Conservation (phyloP, 208 protist genomes). For the Phytomonas sp. region DNA sequence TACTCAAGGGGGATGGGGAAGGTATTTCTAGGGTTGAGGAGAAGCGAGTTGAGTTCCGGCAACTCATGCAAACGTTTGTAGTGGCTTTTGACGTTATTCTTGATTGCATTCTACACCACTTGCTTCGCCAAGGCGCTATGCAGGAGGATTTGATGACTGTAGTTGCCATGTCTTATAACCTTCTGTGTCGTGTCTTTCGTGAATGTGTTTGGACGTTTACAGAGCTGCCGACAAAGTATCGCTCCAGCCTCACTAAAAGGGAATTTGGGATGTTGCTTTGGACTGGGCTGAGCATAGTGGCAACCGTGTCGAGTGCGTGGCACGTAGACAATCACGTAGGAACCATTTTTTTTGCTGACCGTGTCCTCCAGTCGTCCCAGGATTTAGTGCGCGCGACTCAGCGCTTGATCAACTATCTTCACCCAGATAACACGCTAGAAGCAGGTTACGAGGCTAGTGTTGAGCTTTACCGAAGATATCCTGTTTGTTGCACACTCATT, state of each 20-base stretch:
- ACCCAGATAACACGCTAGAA: not conserved
- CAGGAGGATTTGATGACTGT: not conserved
- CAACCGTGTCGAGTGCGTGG: conserved; percentile 25
- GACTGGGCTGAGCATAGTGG: conserved; percentile 31
- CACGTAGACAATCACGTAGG: conserved; percentile 21
- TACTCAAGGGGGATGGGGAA: not conserved
- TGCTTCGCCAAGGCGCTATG: not conserved
- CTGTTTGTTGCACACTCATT: not conserved
- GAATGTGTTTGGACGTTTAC: conserved; percentile 25
- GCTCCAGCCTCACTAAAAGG: conserved; percentile 13
- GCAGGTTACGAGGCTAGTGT: not conserved
- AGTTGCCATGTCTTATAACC: not conserved
- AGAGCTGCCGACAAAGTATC: conserved; percentile 14
- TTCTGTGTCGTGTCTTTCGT: conserved; percentile 14
- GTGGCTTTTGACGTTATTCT: not conserved
- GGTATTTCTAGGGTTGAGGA: not conserved
- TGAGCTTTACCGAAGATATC: not conserved
- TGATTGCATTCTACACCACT: not conserved
- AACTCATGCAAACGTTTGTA: not conserved
- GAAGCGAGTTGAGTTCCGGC: not conserved
- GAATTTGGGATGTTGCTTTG: conserved; percentile 40
- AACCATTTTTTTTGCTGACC: conserved; percentile 36
- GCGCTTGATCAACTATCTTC: not conserved
- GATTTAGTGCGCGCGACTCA: not conserved
- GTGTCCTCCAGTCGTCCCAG: conserved; percentile 15